Percentiles rank a stretch among this genome's conserved stretches.
Evolutionary conservation across 2,329 filamentous ascomycete species (phyloP).

Genomic region (Ophiocordyceps australis): DNA sequence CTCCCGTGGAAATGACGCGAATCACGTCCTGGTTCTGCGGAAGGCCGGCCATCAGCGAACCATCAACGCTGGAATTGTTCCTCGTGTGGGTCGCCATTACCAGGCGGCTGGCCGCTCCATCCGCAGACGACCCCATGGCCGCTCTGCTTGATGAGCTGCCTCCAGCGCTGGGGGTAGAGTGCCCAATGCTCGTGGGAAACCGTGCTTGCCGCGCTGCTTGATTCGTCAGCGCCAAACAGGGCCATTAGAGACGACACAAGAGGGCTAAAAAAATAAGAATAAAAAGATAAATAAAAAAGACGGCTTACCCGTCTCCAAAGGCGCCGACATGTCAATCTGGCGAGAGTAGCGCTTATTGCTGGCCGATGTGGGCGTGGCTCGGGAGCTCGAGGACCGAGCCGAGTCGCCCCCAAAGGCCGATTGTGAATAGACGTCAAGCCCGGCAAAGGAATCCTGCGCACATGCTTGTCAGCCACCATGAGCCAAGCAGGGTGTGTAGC

Average conservation of each 20-base stretch:
- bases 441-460: conserved; percentile 76
- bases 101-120: conserved; percentile 42
- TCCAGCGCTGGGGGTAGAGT: conserved; percentile 27
- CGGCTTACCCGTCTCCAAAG: conserved; percentile 25
- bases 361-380: conserved; percentile 13
- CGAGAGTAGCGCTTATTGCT: conserved; percentile 45
- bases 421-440: conserved; percentile 46
- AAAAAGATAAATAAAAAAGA: conserved; percentile 12
- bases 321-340: conserved; percentile 31
- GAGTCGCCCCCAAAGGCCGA: conserved; percentile 19
- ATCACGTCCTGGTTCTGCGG: conserved; percentile 80
- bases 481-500: neutral
- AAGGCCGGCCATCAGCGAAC: conserved; percentile 68
- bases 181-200: conserved; percentile 34
- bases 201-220: conserved; percentile 31
- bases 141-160: no score
- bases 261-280: conserved; percentile 16
- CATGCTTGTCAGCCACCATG: no score
- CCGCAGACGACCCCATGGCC: conserved; percentile 46
- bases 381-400: conserved; percentile 43
- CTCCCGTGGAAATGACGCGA: conserved; percentile 80
- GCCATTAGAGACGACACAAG: conserved; percentile 32
- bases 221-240: no score
- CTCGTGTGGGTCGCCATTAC: conserved; percentile 55
- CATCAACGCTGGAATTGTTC: conserved; percentile 71